phyloP scores from a whole-genome alignment of 345 rosid genomes.

The Eucalyptus globulus region DNA sequence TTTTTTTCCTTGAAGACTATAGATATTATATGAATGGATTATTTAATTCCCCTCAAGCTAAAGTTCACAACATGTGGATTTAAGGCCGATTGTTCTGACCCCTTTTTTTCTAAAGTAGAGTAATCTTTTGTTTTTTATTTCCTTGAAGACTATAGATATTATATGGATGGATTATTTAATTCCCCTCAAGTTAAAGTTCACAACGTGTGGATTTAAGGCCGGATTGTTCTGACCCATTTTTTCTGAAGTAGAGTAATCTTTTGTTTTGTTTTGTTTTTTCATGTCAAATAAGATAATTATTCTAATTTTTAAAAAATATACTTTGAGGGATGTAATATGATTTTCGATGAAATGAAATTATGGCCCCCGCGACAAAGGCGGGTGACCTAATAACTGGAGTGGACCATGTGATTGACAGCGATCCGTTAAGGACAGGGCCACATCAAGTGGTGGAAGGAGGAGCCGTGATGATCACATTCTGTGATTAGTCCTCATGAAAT shows the following conservation, averaged over 20 bases:
- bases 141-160: background rate
- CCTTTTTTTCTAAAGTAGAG: background rate
- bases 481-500: background rate
- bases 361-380: fast-evolving
- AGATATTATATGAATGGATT: background rate
- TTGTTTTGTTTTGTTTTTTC: too few relatives aligned
- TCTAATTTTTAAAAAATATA: background rate
- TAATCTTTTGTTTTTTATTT: background rate
- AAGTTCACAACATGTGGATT: background rate
- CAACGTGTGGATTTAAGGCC: background rate
- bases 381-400: background rate
- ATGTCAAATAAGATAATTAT: background rate
- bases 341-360: background rate
- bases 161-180: background rate
- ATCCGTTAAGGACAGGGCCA: background rate
- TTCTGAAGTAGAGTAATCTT: too few relatives aligned
- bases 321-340: background rate
- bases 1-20: background rate
- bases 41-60: background rate
- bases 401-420: background rate
- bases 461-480: background rate
- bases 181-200: background rate
- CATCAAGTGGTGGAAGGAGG: background rate
- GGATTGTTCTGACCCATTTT: background rate
- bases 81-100: background rate